Conservation (phyloP, 306 rosid species). For the Ammopiptanthus mongolicus region DNA sequence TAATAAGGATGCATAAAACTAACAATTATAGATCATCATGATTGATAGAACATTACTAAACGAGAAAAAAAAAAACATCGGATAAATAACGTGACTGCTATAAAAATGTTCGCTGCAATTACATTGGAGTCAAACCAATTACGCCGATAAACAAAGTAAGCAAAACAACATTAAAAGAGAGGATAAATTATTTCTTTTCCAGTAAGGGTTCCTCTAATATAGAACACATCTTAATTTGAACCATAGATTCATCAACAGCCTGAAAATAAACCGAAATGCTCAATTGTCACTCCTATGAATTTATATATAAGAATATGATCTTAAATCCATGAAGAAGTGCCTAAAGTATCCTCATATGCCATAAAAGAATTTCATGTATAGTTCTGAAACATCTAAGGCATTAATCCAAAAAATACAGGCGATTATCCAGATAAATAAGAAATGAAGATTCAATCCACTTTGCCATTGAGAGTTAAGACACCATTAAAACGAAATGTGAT, state of each 20-base stretch:
- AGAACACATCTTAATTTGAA: slow-evolving; percentile 47
- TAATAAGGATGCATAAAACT: too few species aligned
- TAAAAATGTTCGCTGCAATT: too few species aligned
- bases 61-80: too few species aligned
- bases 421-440: neutral
- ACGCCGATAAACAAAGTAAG: too few species aligned
- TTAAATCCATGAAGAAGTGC: slow-evolving; percentile 1
- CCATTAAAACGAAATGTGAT: neutral
- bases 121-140: too few species aligned
- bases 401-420: neutral
- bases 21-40: too few species aligned
- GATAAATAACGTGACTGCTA: too few species aligned
- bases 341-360: neutral
- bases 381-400: neutral
- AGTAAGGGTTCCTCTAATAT: slow-evolving; percentile 69
- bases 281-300: too few species aligned
- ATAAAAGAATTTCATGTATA: neutral
- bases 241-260: slow-evolving; percentile 53
- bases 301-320: neutral
- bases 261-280: slow-evolving; percentile 38
- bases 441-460: neutral
- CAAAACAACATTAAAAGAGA: too few species aligned
- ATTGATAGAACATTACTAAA: too few species aligned
- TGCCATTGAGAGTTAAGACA: neutral
- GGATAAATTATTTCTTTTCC: slow-evolving; percentile 63